Conservation (phyloP, 2,329 filamentous ascomycete species). For the Colletotrichum plurivorum region DNA sequence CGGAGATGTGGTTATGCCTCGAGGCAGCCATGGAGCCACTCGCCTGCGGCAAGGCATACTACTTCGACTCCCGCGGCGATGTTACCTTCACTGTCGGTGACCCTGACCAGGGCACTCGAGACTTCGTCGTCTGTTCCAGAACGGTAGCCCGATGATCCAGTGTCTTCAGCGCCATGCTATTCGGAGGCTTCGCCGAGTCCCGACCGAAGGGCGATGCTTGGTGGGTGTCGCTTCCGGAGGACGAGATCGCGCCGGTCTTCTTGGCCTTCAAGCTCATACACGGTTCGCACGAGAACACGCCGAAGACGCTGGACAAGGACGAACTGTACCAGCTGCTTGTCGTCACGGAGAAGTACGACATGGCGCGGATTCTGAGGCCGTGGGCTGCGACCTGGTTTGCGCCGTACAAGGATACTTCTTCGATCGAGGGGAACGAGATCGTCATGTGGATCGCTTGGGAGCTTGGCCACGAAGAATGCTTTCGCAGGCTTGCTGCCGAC, state of each 20-base stretch:
- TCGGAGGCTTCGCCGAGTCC: constrained; percentile 5
- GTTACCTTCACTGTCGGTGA: constrained; percentile 1
- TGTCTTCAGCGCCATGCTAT: constrained; percentile 18
- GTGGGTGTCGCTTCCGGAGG: constrained; percentile 15
- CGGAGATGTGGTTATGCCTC: neutral
- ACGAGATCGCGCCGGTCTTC: neutral
- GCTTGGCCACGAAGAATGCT: neutral
- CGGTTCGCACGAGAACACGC: neutral
- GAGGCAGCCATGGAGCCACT: neutral
- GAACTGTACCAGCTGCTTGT: neutral
- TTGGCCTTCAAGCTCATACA: constrained; percentile 1
- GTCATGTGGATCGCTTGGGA: constrained; percentile 16
- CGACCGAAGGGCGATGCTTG: neutral
- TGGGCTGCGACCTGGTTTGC: neutral
- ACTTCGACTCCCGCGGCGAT: constrained; percentile 13
- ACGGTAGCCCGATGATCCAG: constrained; percentile 1
- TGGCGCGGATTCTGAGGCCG: neutral
- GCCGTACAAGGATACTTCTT: neutral
- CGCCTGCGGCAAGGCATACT: neutral
- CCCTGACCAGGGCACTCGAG: neutral
- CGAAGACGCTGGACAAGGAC: neutral
- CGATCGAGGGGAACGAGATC: neutral
- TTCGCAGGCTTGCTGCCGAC: accelerated
- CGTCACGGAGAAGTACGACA: constrained; percentile 9
- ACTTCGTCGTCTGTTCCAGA: constrained; percentile 3